A percentile compares a stretch with the other conserved stretches of the same genome.
These are phyloP conservation scores for Thermothielavioides terrestris DNA, from an alignment of 495 filamentous ascomycete species.

Conservation along the genomic window DNA sequence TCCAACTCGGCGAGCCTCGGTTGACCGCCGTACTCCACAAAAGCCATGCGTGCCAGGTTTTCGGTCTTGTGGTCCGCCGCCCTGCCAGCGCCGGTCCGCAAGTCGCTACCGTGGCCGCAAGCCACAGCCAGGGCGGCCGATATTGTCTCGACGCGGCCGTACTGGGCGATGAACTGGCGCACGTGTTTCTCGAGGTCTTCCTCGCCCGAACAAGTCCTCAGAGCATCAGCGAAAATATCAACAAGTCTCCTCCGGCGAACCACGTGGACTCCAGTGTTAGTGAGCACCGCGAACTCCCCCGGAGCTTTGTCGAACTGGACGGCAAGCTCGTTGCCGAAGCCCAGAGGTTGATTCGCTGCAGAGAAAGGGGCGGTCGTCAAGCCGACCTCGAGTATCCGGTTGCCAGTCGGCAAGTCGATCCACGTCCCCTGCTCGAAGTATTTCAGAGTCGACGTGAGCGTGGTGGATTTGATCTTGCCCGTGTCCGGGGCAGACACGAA, in stretches of 20 bases:
- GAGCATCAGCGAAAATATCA: conserved; percentile 80
- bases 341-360: conserved; percentile 58
- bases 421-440: conserved; percentile 66
- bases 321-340: conserved; percentile 91
- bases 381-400: conserved; percentile 65
- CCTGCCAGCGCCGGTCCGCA: conserved; percentile 57
- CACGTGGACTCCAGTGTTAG: conserved; percentile 78
- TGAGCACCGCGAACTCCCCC: conserved; percentile 81
- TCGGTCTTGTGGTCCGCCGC: conserved; percentile 74
- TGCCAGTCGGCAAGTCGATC: conserved; percentile 52
- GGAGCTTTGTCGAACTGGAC: conserved; percentile 80
- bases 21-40: conserved; percentile 82
- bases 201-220: conserved; percentile 53
- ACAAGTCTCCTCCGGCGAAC: conserved; percentile 76
- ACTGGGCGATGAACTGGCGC: conserved; percentile 69
- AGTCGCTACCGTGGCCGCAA: conserved; percentile 79
- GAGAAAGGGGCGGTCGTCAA: conserved; percentile 61
- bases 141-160: conserved; percentile 77
- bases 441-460: conserved; percentile 40
- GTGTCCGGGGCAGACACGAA: conserved; percentile 85
- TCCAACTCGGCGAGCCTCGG: conserved; percentile 72
- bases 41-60: conserved; percentile 73
- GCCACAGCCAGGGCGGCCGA: conserved; percentile 93
- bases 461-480: conserved; percentile 59
- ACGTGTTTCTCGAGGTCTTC: conserved; percentile 74